These are phyloP conservation scores for Saxophila tyrrhenica DNA, from an alignment of 495 filamentous ascomycete species.

Conservation along the genomic window DNA sequence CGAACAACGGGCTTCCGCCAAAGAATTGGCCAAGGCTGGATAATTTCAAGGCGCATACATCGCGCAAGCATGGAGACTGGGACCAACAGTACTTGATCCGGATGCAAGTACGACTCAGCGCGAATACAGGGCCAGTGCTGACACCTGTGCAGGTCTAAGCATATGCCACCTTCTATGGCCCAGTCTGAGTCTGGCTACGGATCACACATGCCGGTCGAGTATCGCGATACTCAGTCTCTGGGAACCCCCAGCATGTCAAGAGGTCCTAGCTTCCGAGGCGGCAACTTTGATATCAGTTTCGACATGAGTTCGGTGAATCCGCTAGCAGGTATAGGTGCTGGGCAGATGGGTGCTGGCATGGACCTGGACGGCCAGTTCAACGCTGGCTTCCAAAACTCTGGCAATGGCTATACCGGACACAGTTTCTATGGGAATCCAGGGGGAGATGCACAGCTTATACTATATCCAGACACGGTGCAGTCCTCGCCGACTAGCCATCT, in stretches of 20 bases:
- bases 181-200: neutral
- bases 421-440: neutral
- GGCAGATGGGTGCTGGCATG: neutral
- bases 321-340: neutral
- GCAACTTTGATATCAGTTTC: neutral
- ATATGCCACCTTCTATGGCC: neutral
- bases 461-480: neutral
- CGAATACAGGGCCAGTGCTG: slow-evolving; percentile 13
- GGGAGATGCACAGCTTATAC: no score
- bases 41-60: slow-evolving; percentile 82
- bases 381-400: neutral
- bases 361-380: neutral
- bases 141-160: slow-evolving; percentile 15
- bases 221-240: no score
- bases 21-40: slow-evolving; percentile 84
- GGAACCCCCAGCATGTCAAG: neutral
- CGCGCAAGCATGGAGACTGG: slow-evolving; percentile 58
- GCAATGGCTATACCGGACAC: neutral
- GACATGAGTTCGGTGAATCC: neutral
- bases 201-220: neutral
- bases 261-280: neutral
- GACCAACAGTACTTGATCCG: slow-evolving; percentile 42
- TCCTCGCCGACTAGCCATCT: neutral
- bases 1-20: neutral
- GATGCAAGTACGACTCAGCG: slow-evolving; percentile 34